A percentile compares a stretch with the other conserved stretches of the same genome.
phyloP scores from a whole-genome alignment of 2,329 filamentous ascomycete species.

The Talaromyces albobiverticillius region DNA sequence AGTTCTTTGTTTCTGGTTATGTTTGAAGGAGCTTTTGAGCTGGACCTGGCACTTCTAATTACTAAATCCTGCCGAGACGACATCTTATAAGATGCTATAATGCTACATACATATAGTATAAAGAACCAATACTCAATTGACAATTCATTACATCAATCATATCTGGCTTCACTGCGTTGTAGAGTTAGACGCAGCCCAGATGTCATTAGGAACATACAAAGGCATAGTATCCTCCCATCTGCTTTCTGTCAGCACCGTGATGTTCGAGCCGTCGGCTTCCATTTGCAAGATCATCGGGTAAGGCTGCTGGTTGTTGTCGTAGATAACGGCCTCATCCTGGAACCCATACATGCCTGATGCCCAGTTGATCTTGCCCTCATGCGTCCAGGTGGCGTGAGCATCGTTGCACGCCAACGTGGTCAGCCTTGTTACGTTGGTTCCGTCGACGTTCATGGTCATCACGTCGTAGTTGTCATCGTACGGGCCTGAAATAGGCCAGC shows the following conservation, averaged over 20 bases:
- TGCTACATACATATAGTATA: no score
- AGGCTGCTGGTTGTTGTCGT: constrained; percentile 4
- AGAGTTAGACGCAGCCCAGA: background rate
- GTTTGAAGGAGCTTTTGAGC: no score
- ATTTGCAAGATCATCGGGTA: constrained; percentile 1
- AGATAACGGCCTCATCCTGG: background rate
- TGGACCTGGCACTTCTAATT: no score
- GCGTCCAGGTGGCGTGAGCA: background rate
- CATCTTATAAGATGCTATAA: no score
- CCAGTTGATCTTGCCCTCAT: background rate
- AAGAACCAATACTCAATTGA: no score
- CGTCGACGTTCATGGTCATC: background rate
- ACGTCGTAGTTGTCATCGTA: background rate
- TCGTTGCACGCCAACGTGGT: background rate
- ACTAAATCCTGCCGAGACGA: no score
- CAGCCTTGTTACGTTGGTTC: background rate
- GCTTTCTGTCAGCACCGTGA: background rate
- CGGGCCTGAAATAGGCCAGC: background rate
- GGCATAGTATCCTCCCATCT: background rate
- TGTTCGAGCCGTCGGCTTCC: background rate
- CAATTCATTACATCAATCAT: background rate
- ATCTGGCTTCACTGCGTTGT: background rate
- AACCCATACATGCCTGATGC: background rate
- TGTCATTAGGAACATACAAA: background rate
- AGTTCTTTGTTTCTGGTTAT: no score